phyloP scores from a whole-genome alignment of 192 early-diverging fungal species.

The Neocallimastix lanati region DNA sequence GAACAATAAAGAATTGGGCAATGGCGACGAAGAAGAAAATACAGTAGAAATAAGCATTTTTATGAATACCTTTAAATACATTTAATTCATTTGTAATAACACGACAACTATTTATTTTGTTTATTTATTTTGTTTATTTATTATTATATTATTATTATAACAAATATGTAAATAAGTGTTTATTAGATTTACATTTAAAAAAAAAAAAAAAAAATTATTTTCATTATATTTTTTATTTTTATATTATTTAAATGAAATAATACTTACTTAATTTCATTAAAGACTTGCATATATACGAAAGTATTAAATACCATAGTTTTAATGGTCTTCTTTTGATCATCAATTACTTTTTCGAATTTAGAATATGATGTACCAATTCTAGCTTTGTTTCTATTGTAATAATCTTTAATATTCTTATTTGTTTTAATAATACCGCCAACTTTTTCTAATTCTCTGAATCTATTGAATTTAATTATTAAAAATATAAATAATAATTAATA shows the following conservation, averaged over 20 bases:
- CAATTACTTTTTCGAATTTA: background rate
- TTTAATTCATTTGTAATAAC: background rate
- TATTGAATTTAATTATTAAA: too few relatives aligned
- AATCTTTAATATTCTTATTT: background rate
- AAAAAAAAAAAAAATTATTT: too few relatives aligned
- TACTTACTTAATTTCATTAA: conserved; percentile 69
- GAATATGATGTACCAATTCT: background rate
- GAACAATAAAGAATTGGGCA: background rate
- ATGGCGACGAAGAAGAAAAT: background rate
- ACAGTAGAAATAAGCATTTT: background rate
- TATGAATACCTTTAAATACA: background rate
- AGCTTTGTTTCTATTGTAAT: background rate
- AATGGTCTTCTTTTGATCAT: background rate
- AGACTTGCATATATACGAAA: conserved; percentile 86
- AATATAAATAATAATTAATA: too few relatives aligned
- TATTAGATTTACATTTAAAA: too few relatives aligned
- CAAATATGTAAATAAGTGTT: too few relatives aligned
- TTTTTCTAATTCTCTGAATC: background rate
- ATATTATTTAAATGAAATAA: background rate
- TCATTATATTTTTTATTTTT: too few relatives aligned
- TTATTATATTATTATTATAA: too few relatives aligned
- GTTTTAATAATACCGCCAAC: background rate
- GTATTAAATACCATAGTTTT: conserved; percentile 77
- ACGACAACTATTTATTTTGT: background rate
- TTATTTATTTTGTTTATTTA: background rate